These are phyloP conservation scores for Simplicillium sp. DNA, from an alignment of 2,329 filamentous ascomycete species.

Conservation along the genomic window DNA sequence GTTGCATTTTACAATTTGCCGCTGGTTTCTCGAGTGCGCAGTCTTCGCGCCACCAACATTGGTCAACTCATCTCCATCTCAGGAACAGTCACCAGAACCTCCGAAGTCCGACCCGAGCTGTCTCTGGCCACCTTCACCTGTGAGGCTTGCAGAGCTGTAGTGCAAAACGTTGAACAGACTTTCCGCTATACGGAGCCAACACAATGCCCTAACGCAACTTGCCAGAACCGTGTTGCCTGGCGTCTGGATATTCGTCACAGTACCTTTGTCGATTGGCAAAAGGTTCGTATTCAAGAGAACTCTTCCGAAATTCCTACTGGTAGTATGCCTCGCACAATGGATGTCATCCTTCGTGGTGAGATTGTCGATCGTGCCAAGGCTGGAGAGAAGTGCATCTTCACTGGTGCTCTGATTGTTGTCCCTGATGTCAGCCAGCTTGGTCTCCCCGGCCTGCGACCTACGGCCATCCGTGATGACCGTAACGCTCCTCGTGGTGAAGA, in stretches of 20 bases:
- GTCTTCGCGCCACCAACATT: constrained; percentile 80
- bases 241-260: constrained; percentile 93
- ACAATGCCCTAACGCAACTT: constrained; percentile 82
- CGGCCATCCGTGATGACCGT: constrained; percentile 74
- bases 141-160: constrained; percentile 73
- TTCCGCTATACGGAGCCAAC: constrained; percentile 97
- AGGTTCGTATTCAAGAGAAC: constrained; percentile 96
- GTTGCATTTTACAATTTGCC: constrained; percentile 91
- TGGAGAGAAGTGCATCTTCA: constrained; percentile 97
- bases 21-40: constrained; percentile 74
- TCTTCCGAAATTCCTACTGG: constrained; percentile 96
- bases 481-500: constrained; percentile 66
- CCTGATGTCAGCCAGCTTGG: constrained; percentile 94
- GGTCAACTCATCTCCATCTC: constrained; percentile 92
- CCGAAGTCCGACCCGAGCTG: constrained; percentile 89
- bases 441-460: constrained; percentile 74
- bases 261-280: constrained; percentile 98
- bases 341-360: constrained; percentile 90
- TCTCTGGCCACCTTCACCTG: constrained; percentile 89
- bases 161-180: constrained; percentile 90
- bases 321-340: constrained; percentile 97
- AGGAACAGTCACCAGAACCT: constrained; percentile 91
- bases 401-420: constrained; percentile 89
- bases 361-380: constrained; percentile 97
- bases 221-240: constrained; percentile 88